A percentile compares a stretch with the other conserved stretches of the same genome.
Evolutionary conservation across 805 yeast species (phyloP).

Genomic region (Pichia pseudocactophila): DNA sequence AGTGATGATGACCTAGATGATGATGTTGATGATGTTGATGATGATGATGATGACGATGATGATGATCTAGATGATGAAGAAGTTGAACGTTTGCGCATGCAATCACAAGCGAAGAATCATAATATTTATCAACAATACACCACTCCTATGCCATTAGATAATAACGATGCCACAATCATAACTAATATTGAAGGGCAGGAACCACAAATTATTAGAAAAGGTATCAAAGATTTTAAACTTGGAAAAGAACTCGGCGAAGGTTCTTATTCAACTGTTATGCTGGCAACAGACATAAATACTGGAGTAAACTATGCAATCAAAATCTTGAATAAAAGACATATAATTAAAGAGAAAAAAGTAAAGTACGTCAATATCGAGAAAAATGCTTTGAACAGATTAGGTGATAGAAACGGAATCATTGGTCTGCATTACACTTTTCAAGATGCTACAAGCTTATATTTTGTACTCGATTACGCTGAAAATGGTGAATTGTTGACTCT

Average conservation of each 20-base stretch:
- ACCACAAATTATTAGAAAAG: constrained; percentile 35
- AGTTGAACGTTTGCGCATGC: constrained; percentile 4
- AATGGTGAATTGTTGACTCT: constrained; percentile 67
- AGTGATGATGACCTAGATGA: not conserved
- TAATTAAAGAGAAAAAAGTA: constrained; percentile 73
- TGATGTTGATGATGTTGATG: not conserved
- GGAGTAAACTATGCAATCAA: constrained; percentile 64
- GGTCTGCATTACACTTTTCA: constrained; percentile 72
- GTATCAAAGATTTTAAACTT: constrained; percentile 78
- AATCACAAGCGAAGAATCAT: not conserved
- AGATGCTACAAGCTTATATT: constrained; percentile 63
- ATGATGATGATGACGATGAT: constrained; percentile 8
- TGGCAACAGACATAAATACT: constrained; percentile 69
- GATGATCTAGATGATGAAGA: constrained; percentile 8
- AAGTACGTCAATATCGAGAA: constrained; percentile 80
- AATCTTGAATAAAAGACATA: constrained; percentile 65
- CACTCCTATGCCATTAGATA: not conserved
- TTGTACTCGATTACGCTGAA: constrained; percentile 70
- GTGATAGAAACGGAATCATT: constrained; percentile 46
- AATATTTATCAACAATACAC: not conserved
- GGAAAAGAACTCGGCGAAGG: constrained; percentile 92
- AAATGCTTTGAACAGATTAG: constrained; percentile 64
- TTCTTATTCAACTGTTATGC: constrained; percentile 86
- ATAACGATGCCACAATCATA: constrained; percentile 32
- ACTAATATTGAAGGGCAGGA: constrained; percentile 34